Percentiles rank a stretch among this genome's conserved stretches.
Conservation (phyloP, 768 basidiomycete species). For the Suillus tomentosus region DNA sequence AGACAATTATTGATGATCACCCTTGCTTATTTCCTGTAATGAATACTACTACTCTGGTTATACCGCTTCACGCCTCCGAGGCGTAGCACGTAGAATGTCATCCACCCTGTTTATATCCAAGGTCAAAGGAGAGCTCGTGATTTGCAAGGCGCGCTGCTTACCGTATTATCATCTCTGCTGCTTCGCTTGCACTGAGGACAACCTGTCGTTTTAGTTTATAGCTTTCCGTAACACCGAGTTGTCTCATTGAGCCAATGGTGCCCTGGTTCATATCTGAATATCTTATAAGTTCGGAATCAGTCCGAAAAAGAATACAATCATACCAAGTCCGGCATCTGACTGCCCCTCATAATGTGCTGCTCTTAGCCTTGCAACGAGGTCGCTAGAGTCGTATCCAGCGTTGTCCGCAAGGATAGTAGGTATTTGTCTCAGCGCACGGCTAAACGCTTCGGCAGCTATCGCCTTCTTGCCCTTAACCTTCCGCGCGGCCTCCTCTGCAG, state of each 20-base stretch:
- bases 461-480: conserved; percentile 93
- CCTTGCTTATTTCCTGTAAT: not conserved
- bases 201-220: conserved; percentile 98
- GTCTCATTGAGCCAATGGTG: conserved; percentile 68
- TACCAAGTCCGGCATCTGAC: conserved; percentile 85
- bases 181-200: conserved; percentile 91
- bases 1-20: no score
- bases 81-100: conserved; percentile 87
- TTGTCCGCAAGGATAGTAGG: conserved; percentile 97
- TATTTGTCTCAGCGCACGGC: conserved; percentile 87
- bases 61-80: conserved; percentile 82
- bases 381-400: conserved; percentile 96
- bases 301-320: conserved; percentile 27
- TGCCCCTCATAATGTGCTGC: conserved; percentile 94
- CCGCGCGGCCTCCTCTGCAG: conserved; percentile 86
- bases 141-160: conserved; percentile 35
- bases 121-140: conserved; percentile 7
- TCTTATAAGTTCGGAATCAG: conserved; percentile 6
- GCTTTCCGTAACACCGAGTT: conserved; percentile 91
- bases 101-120: conserved; percentile 63
- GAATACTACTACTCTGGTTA: conserved; percentile 30
- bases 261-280: conserved; percentile 29
- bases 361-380: conserved; percentile 84
- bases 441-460: conserved; percentile 92
- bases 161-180: conserved; percentile 99